These are phyloP conservation scores for Lentinula lateritia DNA, from an alignment of 768 basidiomycete genomes.

Conservation along the genomic window DNA sequence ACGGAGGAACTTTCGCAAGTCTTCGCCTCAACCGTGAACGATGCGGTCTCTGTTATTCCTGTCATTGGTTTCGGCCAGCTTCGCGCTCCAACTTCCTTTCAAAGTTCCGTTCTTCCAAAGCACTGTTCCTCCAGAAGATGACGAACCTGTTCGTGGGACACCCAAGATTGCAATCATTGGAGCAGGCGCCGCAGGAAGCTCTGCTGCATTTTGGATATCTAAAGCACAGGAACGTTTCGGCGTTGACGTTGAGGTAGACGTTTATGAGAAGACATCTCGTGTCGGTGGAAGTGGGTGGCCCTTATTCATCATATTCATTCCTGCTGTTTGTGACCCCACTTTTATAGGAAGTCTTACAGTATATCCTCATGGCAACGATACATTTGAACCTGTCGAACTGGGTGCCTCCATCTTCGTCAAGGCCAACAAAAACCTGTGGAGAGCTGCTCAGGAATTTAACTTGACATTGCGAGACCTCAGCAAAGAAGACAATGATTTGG, in stretches of 20 bases:
- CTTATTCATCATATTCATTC: slow-evolving; percentile 3
- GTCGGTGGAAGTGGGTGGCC: slow-evolving; percentile 77
- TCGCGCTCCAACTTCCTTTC: slow-evolving; percentile 44
- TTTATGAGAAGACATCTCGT: slow-evolving; percentile 73
- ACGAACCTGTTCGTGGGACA: slow-evolving; percentile 15
- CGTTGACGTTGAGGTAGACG: slow-evolving; percentile 72
- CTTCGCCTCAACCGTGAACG: not conserved
- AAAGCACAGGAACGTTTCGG: slow-evolving; percentile 70
- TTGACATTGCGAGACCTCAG: slow-evolving; percentile 47
- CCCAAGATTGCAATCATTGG: slow-evolving; percentile 78
- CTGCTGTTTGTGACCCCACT: not conserved
- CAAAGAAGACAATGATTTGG: slow-evolving; percentile 46
- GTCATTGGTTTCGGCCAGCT: not conserved
- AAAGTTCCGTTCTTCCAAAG: slow-evolving; percentile 49
- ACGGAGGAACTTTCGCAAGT: not conserved
- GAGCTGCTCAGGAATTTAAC: slow-evolving; percentile 79
- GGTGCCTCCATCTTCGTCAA: slow-evolving; percentile 87
- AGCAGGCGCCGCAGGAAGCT: slow-evolving; percentile 83
- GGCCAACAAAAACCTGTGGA: slow-evolving; percentile 62
- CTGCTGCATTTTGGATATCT: slow-evolving; percentile 80
- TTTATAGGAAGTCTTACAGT: slow-evolving; percentile 69
- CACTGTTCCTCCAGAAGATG: slow-evolving; percentile 16
- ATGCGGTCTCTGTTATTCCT: slow-evolving; percentile 1
- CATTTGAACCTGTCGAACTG: slow-evolving; percentile 64
- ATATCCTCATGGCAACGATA: slow-evolving; percentile 60